Percentiles rank a stretch among this genome's conserved stretches.
Conservation (phyloP, 805 yeast genomes). For the Wickerhamomyces ciferrii region DNA sequence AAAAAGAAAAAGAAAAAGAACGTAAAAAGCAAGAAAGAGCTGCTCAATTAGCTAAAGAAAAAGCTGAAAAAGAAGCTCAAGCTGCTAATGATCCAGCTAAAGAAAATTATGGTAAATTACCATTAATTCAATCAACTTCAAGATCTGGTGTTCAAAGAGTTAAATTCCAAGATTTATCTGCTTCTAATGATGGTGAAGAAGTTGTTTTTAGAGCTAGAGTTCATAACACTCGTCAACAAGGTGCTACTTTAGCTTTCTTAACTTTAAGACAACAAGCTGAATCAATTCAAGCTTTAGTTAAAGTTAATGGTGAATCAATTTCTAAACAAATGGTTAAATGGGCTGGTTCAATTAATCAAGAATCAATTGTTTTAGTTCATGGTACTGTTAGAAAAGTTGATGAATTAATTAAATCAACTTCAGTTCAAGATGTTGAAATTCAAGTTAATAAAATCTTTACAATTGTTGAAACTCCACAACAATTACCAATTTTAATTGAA, state of each 20-base stretch:
- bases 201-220: constrained; percentile 91
- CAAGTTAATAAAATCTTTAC: constrained; percentile 68
- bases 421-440: constrained; percentile 87
- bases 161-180: constrained; percentile 49
- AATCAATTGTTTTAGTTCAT: constrained; percentile 85
- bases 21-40: constrained; percentile 91
- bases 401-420: constrained; percentile 84
- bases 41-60: constrained; percentile 82
- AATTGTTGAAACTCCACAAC: constrained; percentile 84
- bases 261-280: constrained; percentile 87
- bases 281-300: constrained; percentile 79
- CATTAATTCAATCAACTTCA: constrained; percentile 72
- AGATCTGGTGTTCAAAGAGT: constrained; percentile 66
- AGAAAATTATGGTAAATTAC: constrained; percentile 84
- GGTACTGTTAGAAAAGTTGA: constrained; percentile 82
- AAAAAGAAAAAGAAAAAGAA: constrained; percentile 89
- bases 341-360: constrained; percentile 81
- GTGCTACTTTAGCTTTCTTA: constrained; percentile 89
- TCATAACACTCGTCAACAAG: constrained; percentile 91
- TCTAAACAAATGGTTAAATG: constrained; percentile 97
- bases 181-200: constrained; percentile 64
- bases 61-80: constrained; percentile 55
- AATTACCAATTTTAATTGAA: constrained; percentile 90
- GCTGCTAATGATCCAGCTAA: constrained; percentile 83
- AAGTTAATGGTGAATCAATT: constrained; percentile 65